Evolutionary conservation across 169 alveolate species (phyloP).

Genomic region (Miamiensis avidus): DNA sequence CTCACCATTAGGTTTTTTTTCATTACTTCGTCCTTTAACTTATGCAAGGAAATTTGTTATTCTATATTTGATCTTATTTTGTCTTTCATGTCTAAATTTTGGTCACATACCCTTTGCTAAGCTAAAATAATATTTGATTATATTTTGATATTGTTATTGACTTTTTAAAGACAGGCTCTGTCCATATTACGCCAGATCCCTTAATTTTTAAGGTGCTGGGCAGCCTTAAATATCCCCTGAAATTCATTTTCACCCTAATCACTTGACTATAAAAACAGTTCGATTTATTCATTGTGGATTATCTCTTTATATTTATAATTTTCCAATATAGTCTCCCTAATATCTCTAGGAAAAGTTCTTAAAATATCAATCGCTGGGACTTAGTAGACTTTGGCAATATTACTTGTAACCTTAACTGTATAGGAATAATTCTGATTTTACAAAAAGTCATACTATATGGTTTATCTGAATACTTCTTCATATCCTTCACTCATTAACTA

Average conservation of each 20-base stretch:
- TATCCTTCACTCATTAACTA: too few species aligned
- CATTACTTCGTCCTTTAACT: background rate
- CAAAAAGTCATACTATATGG: too few species aligned
- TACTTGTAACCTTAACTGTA: background rate
- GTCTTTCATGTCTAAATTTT: background rate
- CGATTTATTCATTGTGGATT: background rate
- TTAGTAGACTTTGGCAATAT: background rate
- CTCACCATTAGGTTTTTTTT: too few species aligned
- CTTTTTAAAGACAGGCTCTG: too few species aligned
- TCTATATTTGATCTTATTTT: background rate
- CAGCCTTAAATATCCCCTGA: background rate
- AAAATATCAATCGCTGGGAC: background rate
- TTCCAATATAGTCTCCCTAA: background rate
- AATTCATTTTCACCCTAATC: background rate
- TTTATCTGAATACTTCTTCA: too few species aligned
- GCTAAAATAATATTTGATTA: too few species aligned
- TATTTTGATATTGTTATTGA: too few species aligned
- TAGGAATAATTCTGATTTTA: too few species aligned
- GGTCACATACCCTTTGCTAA: background rate
- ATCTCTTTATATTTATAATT: too few species aligned
- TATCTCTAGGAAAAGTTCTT: background rate
- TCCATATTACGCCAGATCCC: background rate
- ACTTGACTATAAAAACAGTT: too few species aligned
- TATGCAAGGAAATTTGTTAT: too few species aligned
- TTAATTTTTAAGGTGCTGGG: too few species aligned